These are phyloP conservation scores for Salpingoeca rosetta DNA, from an alignment of 78 protist species.

Conservation along the genomic window DNA sequence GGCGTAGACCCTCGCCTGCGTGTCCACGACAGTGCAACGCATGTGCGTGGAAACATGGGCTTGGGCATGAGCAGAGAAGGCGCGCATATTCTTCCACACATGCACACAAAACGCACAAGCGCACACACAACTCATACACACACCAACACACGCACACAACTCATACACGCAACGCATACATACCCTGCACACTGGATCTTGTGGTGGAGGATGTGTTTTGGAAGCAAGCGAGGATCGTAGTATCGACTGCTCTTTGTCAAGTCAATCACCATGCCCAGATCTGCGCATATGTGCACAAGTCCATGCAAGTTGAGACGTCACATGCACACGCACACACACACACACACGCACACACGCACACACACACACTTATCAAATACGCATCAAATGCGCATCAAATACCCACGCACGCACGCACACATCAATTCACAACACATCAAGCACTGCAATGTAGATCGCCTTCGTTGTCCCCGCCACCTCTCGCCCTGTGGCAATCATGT, in stretches of 20 bases:
- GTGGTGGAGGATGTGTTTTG: background rate
- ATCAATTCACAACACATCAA: background rate
- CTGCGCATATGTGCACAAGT: background rate
- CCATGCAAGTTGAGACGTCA: background rate
- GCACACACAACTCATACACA: background rate
- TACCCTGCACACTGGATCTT: constrained; percentile 16
- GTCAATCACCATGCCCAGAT: constrained; percentile 9
- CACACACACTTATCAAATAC: too few relatives aligned
- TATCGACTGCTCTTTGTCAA: constrained; percentile 20
- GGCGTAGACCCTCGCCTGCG: background rate
- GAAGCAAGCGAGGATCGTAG: background rate
- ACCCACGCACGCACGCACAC: background rate
- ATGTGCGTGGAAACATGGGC: background rate
- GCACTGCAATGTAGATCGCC: background rate
- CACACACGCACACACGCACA: too few relatives aligned
- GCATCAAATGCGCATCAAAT: background rate
- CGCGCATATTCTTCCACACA: too few relatives aligned
- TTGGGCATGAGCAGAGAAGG: too few relatives aligned
- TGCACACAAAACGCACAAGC: background rate
- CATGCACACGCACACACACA: too few relatives aligned
- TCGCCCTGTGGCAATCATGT: too few relatives aligned
- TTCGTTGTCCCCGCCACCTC: too few relatives aligned
- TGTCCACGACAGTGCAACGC: background rate
- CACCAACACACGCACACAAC: background rate
- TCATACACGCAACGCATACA: background rate